Evolutionary conservation across 2,329 filamentous ascomycete genomes (phyloP), one percentile per base, ranked within the genome.

Genomic region (Botrytis pseudocinerea): DNA sequence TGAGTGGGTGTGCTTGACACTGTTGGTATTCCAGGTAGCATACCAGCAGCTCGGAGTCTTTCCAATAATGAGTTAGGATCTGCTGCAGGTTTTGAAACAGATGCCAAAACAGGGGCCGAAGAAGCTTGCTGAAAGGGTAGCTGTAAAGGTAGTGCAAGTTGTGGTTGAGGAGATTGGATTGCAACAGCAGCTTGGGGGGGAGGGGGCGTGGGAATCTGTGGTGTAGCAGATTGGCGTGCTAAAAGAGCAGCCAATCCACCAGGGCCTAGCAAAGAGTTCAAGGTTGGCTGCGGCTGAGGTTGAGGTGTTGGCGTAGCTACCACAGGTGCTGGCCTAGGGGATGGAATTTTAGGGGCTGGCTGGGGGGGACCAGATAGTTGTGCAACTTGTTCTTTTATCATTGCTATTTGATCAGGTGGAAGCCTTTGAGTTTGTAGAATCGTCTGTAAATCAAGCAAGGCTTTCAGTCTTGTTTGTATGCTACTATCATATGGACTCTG

Each of bases 381-480:
- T 82, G 92, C 90, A 82, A 98, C 91, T 87, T 96, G 93, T 81
- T 92, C 91, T 83, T 92, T 93, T 83, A 97, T 92, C 82, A 92
- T 89, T 83, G 92, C 90, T 81, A 97, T 87, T 84, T 97, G 93
- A 80, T 95, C 91, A 79, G 90, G 90, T 74, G 91, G 91, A 81
- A 97, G 86, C 80, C 91, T 90, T 82, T 94, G 92, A 78, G 87
- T 91, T 82, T 93, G 90, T 80, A 98, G 85, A 77, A 95, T 89
- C 77, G 87, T 90, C 84, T 97, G 93, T 76, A 98, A 88, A 82
- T 96, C 93, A 83, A 95, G 85, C 78, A 98, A 88, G 76, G 94
- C 94, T 84, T 93, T 93, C 80, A 97, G 85, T 83, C 92, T 93
- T 80, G 89, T 91, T 81, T 93, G 91, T 81, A 93, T 87, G 83